Base-by-base conservation (phyloP, 805 yeast genomes). In the Lachancea meyersii region DNA sequence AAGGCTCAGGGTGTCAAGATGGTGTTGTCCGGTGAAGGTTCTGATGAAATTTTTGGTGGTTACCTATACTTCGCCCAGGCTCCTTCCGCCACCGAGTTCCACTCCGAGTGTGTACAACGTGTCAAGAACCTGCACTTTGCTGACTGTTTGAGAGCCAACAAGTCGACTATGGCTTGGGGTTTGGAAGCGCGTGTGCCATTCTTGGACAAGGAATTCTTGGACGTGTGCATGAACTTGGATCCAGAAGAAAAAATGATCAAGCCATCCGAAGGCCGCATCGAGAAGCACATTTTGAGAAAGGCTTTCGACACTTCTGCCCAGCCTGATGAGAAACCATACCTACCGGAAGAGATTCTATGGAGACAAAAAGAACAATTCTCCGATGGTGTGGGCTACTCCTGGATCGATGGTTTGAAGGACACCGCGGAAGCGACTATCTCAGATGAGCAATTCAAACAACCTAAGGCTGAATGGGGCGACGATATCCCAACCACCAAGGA, bases 121-220 rank as follows among this genome's bases (percentile, higher is more conserved):
- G 97, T 93, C 57, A 87, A 93, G 76, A 89, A 93, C 91, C 76
- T 93, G 70, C 96, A 93, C 69, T 80, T 80, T 55, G 87, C 97
- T 48, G 99, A 93, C 73, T 91, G 97, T 74, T 73, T 93, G 65
- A 83, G 99, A 70, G 99, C 99, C 52, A 93, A 93, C 85, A 93
- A 93, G 72, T 89, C 97, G 26, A 93, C 99, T 46, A 86, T 93
- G 96, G 97, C 99, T 34, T 93, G 99, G 99, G 99, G 99, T 68
- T 77, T 93, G 51, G 99, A 93, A 73, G 98, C 98, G 48, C 85
- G 99, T 72, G 98, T 93, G 54, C 99, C 99, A 54, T 93, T 93
- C 85, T 77, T 93, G 71, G 99, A 93, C 71, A 86, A 81, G 72
- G 76, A 81, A 64, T 93, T 93, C 77, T 72, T 93, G 67, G 86